Evolutionary conservation across 2,329 filamentous ascomycete genomes (phyloP), one percentile per base, ranked within the genome.

Genomic region (Diplodia mutila): DNA sequence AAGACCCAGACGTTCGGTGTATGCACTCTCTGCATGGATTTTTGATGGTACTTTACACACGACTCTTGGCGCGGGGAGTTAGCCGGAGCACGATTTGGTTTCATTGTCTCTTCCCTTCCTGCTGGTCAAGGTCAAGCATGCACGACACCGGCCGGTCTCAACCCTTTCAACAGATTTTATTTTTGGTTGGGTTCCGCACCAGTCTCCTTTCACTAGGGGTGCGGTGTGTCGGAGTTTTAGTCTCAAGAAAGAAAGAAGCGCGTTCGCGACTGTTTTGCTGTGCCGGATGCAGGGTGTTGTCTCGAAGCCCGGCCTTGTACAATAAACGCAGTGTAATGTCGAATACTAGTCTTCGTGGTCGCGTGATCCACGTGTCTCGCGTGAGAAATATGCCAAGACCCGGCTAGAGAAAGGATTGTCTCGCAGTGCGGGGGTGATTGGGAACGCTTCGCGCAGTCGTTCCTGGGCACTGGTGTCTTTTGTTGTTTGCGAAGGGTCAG

Each of bases 11-110:
- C 59, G 27, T 63, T 51, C 59, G 59, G 59, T 63, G 55, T 61
- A 61, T 61, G 55, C 55, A 48, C 55, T 61, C 29, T 63, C 59
- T 63, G 59, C 59, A 51, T 63, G 27, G 59, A 29, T 25, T 63
- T 63, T 63, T 51, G 59, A 48, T 63, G 59, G 59, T 25, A 46
- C 59, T 63, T 63, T 42, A n/a, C 42, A 63, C 42, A 63, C 37
- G 25, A 51, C 59, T 63, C 59, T 63, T 63, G 59, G 59, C 59
- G 59, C 46, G 42, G 39, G 59, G 59, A 51, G 59, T 63, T 63
- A 37, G 59, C 59, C 51, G 59, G 59, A 63, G 59, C 23, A 63
- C 59, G 59, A 63, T 63, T 63, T 63, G 59, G 59, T 51, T 63
- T 63, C 59, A 48, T 63, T 51, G 27, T 49, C 49, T 63, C 39